Evolutionary conservation across 257 asterid genomes (phyloP), one percentile per base, ranked within the genome.

Genomic region (Parsonsia alboflavescens): DNA sequence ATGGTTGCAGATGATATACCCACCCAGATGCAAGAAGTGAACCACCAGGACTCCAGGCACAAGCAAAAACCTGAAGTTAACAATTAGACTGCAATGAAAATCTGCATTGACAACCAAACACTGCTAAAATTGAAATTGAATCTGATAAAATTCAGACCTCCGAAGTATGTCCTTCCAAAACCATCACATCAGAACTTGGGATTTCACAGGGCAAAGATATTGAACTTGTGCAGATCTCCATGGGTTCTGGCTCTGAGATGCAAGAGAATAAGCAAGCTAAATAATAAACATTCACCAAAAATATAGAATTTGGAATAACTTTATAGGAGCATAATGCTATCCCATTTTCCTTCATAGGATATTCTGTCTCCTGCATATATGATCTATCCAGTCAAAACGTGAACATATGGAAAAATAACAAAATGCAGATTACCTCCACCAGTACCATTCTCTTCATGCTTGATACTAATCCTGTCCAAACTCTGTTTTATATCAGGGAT

Each of bases 1-100:
- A 68, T 75, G 52, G 15, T 50, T 62, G 58, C 54, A 70, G 73
- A 76, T 52, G 63, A 42, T 49, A 77, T 80, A 81, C 97, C 73
- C 74, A 94, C 99, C 99, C 99, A 75, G 99, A 90, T 75, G 99
- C 99, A 85, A 94, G 98, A 85, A 94, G 92, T 76, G 97, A 87
- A 76, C 97, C 97, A 45, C 84, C 68, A 48, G 99, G 96, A 77
- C 92, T 90, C 99, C 99, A 94, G 12, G 98, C 91, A 85, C 99
- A 94, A n/a, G 99, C 98, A 87, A 90, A 92, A 80, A 94, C 99
- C 99, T 94, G 89, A 73, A 79, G 46, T n/a, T 17, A 69, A 77
- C 39, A 15, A 63, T 71, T 72, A 57, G 62, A 44, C 36, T 72
- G 68, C 42, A n/a, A 39, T 49, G 39, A 45, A 66, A 74, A 68